A percentile compares a stretch with the other conserved stretches of the same genome.
Evolutionary conservation across 2,329 filamentous ascomycete species (phyloP).

Genomic region (Aspergillus quadrilineatus): DNA sequence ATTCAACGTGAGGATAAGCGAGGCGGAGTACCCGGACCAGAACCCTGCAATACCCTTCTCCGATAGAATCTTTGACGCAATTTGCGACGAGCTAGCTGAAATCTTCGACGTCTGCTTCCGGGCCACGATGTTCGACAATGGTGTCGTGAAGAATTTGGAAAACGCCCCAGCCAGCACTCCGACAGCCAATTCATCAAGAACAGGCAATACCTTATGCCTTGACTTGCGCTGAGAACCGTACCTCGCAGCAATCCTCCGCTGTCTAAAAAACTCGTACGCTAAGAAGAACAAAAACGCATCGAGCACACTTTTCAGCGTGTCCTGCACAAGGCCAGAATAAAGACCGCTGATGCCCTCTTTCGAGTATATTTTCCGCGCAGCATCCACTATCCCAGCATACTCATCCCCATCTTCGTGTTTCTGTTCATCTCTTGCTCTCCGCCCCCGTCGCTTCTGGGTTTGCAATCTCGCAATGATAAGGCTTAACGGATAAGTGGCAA

Average conservation of each 20-base stretch:
- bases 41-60: slow-evolving; percentile 74
- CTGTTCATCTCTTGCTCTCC: slow-evolving; percentile 35
- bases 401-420: slow-evolving; percentile 47
- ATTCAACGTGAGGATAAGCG: slow-evolving; percentile 76
- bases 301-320: slow-evolving; percentile 65
- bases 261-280: slow-evolving; percentile 64
- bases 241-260: slow-evolving; percentile 44
- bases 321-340: slow-evolving; percentile 64
- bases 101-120: slow-evolving; percentile 67
- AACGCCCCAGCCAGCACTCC: slow-evolving; percentile 70
- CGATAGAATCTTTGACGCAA: slow-evolving; percentile 61
- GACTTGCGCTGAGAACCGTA: slow-evolving; percentile 25
- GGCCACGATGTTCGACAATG: slow-evolving; percentile 78
- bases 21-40: slow-evolving; percentile 86
- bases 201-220: slow-evolving; percentile 50
- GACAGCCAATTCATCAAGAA: slow-evolving; percentile 70
- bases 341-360: slow-evolving; percentile 73
- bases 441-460: slow-evolving; percentile 61
- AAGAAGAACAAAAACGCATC: slow-evolving; percentile 87
- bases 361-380: slow-evolving; percentile 67
- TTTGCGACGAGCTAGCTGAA: slow-evolving; percentile 51
- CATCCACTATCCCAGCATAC: slow-evolving; percentile 68
- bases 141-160: slow-evolving; percentile 74
- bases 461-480: slow-evolving; percentile 80
- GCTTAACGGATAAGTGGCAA: slow-evolving; percentile 76